Evolutionary conservation across 768 basidiomycete species (phyloP), one percentile per base, ranked within the genome.

Genomic region (Clitopilus passeckerianus): DNA sequence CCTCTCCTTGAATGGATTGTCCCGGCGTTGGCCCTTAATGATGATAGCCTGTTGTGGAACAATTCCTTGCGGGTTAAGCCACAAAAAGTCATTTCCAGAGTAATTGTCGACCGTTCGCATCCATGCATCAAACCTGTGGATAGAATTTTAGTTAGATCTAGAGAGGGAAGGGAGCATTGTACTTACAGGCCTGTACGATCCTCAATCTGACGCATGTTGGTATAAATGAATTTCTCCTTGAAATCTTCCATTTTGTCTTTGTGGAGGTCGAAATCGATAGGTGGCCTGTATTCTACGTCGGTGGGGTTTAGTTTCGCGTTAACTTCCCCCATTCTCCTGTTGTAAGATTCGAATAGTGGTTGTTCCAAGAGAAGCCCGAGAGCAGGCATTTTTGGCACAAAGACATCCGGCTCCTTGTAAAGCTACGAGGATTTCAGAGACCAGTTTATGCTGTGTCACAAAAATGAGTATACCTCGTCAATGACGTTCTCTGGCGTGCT

Each of bases 341-440:
- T 92, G 73, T 93, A 95, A 6, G 83, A 84, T 54, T 87, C 83
- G 64, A 91, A 93, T 57, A 93, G 81, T 2, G 91, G 91, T 64
- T 91, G 80, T 74, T 98, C 94, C 23, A 99, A 84, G 22, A 99
- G 77, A 5, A 99, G 81, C 12, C 97, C 97, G 16, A 99, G 81
- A 1, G 95, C 89, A 12, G 97, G 97, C 77, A 98, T 96, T 75
- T 96, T 98, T 16, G 97, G 97, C 20, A 98, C 82, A 68, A 91
- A 85, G 34, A 95, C 90, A 41, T 77, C 75, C 15, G 84, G 81
- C 3, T 89, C 86, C 1, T 87, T 89, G 66, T 91, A 98, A 15
- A 93, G 79, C 92, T 88, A 1, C 10, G 27, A 3, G 27, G 7
- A 4, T 30, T 30, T 30, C 27, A 52, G 20, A 23, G 16, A 15